Conservation (phyloP, 306 rosid genomes). For the Mimosa bimucronata region DNA sequence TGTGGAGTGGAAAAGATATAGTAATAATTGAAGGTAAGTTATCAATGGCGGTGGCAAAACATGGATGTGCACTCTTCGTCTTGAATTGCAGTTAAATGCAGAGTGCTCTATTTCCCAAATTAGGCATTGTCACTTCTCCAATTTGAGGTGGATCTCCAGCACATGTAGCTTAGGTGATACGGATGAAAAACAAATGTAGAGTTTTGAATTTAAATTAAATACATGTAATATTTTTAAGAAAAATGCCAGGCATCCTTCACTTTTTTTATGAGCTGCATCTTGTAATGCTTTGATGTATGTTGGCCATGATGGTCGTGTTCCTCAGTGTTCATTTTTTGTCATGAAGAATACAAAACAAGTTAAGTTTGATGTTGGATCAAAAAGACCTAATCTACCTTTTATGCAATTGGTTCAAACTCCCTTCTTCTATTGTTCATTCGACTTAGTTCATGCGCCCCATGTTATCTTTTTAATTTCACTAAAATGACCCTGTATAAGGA, state of each 20-base stretch:
- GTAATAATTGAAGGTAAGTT: slow-evolving; percentile 39
- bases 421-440: not conserved
- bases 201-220: no score
- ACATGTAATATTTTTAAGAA: no score
- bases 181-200: no score
- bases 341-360: not conserved
- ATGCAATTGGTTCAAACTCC: not conserved
- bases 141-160: not conserved
- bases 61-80: slow-evolving; percentile 69
- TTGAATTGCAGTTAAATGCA: slow-evolving; percentile 47
- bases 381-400: no score
- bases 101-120: not conserved
- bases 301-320: not conserved
- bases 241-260: not conserved
- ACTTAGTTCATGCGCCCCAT: not conserved
- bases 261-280: not conserved
- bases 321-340: not conserved
- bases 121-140: not conserved
- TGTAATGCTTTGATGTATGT: not conserved
- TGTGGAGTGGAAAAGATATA: slow-evolving; percentile 65
- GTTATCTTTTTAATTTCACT: no score
- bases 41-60: slow-evolving; percentile 51
- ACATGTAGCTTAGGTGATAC: no score
- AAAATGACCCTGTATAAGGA: not conserved
- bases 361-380: not conserved